Percentiles rank a stretch among this genome's conserved stretches.
Evolutionary conservation across 2,329 filamentous ascomycete species (phyloP).

Genomic region (Knufia petricola): DNA sequence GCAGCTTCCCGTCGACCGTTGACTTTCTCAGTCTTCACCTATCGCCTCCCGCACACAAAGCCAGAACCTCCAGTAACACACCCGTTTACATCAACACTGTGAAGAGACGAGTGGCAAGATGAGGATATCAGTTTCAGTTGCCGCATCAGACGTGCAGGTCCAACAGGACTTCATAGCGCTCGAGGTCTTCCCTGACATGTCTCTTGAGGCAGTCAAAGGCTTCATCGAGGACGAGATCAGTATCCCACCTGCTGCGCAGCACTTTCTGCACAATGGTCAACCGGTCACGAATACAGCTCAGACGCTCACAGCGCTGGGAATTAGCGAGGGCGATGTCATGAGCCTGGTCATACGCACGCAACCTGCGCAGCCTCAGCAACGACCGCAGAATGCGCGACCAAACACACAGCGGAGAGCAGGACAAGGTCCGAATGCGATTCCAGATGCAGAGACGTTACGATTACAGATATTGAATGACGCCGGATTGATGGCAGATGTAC

Average conservation of each 20-base stretch:
- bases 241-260: constrained; percentile 63
- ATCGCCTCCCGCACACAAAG: not conserved
- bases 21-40: too few relatives aligned
- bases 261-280: constrained; percentile 83
- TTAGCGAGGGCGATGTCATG: constrained; percentile 86
- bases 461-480: constrained; percentile 75
- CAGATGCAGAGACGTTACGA: constrained; percentile 70
- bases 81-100: not conserved
- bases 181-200: constrained; percentile 74
- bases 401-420: constrained; percentile 6
- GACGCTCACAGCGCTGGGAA: constrained; percentile 70
- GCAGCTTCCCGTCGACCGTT: too few relatives aligned
- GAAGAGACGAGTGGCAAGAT: constrained; percentile 36
- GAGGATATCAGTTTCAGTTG: constrained; percentile 81
- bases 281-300: constrained; percentile 67
- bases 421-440: not conserved
- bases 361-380: constrained; percentile 25
- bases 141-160: constrained; percentile 55
- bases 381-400: constrained; percentile 13
- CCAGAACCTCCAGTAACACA: not conserved
- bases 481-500: constrained; percentile 58
- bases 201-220: constrained; percentile 73
- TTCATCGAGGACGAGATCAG: constrained; percentile 76
- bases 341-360: constrained; percentile 59
- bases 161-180: constrained; percentile 71